Conservation (phyloP, 257 asterid genomes). For the Solanum clarkiae region DNA sequence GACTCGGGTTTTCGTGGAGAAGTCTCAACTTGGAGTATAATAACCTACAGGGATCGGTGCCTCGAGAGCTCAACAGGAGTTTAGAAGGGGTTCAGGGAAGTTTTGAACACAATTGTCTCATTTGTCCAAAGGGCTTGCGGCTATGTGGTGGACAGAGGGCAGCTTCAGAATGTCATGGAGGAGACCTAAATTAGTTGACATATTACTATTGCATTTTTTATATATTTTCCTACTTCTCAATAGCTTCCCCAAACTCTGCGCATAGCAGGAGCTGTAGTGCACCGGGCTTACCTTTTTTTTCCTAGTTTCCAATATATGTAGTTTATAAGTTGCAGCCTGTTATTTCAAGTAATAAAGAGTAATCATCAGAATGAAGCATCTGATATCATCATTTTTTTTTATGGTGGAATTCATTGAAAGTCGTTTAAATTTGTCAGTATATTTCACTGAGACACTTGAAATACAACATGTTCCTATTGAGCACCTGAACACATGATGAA, state of each 20-base stretch:
- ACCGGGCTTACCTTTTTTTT: background rate
- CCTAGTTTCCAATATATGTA: background rate
- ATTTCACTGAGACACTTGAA: background rate
- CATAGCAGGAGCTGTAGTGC: too few species aligned
- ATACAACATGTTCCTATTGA: background rate
- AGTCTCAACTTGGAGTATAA: conserved; percentile 24
- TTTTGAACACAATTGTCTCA: conserved; percentile 34
- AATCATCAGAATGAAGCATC: background rate
- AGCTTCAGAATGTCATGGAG: conserved; percentile 22
- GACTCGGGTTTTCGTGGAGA: conserved; percentile 16
- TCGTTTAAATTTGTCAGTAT: background rate
- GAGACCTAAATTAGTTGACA: background rate
- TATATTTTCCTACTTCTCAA: background rate
- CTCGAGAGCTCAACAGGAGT: background rate
- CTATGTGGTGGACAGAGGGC: conserved; percentile 34
- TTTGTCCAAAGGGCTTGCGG: conserved; percentile 7
- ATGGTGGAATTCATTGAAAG: background rate
- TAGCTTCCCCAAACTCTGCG: too few species aligned
- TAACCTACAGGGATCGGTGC: conserved; percentile 28
- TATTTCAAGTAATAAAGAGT: background rate
- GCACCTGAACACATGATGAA: background rate
- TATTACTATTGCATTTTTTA: background rate
- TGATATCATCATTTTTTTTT: background rate
- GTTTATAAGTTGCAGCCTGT: background rate
- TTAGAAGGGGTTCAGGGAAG: conserved; percentile 12